phyloP scores from a whole-genome alignment of 2,329 filamentous ascomycete species.

The Colletotrichum eleusines region DNA sequence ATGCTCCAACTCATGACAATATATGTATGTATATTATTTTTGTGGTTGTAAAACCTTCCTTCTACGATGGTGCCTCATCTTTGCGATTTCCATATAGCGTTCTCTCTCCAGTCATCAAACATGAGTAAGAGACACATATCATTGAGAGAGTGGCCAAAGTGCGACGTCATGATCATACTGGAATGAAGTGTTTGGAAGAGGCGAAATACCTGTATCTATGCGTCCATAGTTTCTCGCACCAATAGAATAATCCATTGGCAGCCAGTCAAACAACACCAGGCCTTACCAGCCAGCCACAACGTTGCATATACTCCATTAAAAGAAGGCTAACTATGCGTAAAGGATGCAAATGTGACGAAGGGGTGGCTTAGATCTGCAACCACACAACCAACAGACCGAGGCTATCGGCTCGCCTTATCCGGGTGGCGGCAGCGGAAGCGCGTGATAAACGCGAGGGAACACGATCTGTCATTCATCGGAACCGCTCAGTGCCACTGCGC shows the following conservation, averaged over 20 bases:
- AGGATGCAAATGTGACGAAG: no score
- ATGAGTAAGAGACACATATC: neutral
- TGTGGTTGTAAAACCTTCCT: no score
- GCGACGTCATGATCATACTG: neutral
- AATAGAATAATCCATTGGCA: neutral
- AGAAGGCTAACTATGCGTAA: neutral
- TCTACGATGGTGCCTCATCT: neutral
- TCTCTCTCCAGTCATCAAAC: neutral
- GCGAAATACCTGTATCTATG: neutral
- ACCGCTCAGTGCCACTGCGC: neutral
- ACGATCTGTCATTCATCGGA: neutral
- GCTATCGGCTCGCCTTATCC: neutral
- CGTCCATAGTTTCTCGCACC: neutral
- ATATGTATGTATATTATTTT: no score
- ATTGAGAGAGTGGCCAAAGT: neutral
- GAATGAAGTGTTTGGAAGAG: no score
- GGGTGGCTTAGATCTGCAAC: neutral
- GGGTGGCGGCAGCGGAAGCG: constrained; percentile 1
- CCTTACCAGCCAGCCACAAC: neutral
- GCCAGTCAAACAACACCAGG: neutral
- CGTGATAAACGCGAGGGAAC: neutral
- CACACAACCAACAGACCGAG: neutral
- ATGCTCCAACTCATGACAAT: no score
- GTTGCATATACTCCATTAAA: neutral
- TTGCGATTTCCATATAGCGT: neutral